phyloP scores from a whole-genome alignment of 116 monocot genomes.

The Iris pallida region DNA sequence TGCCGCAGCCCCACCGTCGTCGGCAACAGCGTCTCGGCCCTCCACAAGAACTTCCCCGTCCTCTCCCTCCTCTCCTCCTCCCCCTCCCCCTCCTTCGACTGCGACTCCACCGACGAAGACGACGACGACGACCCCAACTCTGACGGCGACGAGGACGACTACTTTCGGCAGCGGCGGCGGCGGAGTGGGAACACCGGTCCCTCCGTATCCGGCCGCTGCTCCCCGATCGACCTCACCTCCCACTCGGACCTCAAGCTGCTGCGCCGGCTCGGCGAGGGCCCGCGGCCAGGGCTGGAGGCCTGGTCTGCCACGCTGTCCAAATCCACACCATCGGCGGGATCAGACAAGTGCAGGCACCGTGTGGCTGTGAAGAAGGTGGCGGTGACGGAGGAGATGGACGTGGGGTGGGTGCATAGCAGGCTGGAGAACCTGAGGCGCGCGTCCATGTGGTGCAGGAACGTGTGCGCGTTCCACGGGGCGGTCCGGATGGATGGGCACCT shows the following conservation, averaged over 20 bases:
- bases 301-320: constrained; percentile 74
- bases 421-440: constrained; percentile 54
- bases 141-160: constrained; percentile 20
- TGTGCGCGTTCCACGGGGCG: constrained; percentile 80
- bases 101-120: constrained; percentile 59
- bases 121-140: constrained; percentile 25
- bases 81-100: constrained; percentile 62
- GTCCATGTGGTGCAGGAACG: constrained; percentile 95
- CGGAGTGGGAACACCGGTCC: constrained; percentile 13
- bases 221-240: constrained; percentile 53
- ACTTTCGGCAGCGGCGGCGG: constrained; percentile 20
- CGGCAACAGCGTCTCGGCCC: constrained; percentile 83
- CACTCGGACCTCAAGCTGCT: constrained; percentile 78
- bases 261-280: constrained; percentile 49
- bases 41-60: constrained; percentile 90
- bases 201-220: constrained; percentile 11
- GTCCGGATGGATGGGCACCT: constrained; percentile 60
- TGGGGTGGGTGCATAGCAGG: constrained; percentile 50
- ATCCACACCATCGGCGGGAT: constrained; percentile 21
- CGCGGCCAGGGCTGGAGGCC: constrained; percentile 63
- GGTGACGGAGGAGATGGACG: constrained; percentile 56
- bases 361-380: constrained; percentile 76
- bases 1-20: constrained; percentile 86
- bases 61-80: constrained; percentile 74
- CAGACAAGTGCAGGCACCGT: constrained; percentile 58